phyloP scores from a whole-genome alignment of 2,329 filamentous ascomycete genomes.

The Rhynchosporium secalis region DNA sequence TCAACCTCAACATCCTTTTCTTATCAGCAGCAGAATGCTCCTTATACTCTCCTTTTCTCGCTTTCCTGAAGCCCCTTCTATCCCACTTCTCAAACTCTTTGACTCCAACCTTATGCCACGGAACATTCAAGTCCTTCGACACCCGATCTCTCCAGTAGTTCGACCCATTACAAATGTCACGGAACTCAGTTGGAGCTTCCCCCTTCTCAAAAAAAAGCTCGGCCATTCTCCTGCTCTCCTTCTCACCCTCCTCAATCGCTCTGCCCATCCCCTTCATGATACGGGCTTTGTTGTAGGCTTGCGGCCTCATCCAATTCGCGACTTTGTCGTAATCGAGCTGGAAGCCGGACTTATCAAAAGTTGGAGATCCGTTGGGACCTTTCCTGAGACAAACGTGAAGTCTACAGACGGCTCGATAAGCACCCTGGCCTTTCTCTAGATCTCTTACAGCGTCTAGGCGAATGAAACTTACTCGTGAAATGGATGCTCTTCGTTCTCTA shows the following conservation, averaged over 20 bases:
- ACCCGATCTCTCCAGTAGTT: slow-evolving; percentile 25
- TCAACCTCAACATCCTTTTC: slow-evolving; percentile 17
- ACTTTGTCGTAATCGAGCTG: slow-evolving; percentile 43
- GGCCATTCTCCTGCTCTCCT: slow-evolving; percentile 17
- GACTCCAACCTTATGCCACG: slow-evolving; percentile 19
- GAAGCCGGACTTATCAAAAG: slow-evolving; percentile 43
- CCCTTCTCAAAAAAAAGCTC: slow-evolving; percentile 26
- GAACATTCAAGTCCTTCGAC: slow-evolving; percentile 24
- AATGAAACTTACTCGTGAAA: background rate
- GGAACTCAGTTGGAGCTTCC: slow-evolving; percentile 4
- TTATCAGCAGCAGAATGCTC: slow-evolving; percentile 18
- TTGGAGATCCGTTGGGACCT: slow-evolving; percentile 43
- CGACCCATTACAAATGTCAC: background rate
- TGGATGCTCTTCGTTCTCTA: background rate
- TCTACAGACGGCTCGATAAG: background rate
- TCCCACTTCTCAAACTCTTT: slow-evolving; percentile 27
- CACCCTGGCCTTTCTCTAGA: no score
- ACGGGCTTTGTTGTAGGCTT: background rate
- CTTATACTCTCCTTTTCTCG: slow-evolving; percentile 27
- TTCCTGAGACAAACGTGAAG: slow-evolving; percentile 48
- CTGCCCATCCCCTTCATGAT: background rate
- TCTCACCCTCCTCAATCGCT: background rate
- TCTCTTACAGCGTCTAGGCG: no score
- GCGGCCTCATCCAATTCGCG: slow-evolving; percentile 21
- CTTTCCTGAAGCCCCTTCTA: slow-evolving; percentile 25